phyloP scores from a whole-genome alignment of 768 basidiomycete species.

The Pulveroboletus frians region DNA sequence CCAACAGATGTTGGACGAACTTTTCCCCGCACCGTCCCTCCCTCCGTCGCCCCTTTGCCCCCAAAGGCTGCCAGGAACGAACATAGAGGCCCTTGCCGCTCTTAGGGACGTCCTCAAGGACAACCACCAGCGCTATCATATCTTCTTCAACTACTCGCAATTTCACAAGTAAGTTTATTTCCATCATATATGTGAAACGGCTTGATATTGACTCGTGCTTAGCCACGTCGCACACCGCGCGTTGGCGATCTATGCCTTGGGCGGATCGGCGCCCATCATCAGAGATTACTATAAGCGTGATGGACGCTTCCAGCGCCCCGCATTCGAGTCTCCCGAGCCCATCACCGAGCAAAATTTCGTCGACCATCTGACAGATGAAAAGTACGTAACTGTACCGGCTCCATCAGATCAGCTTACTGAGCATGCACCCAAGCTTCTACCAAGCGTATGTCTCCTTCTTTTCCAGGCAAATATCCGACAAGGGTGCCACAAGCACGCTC shows the following conservation, averaged over 20 bases:
- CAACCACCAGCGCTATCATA: constrained; percentile 44
- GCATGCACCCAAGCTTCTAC: constrained; percentile 19
- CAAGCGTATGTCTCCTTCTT: constrained; percentile 27
- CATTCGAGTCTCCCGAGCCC: constrained; percentile 18
- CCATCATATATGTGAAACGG: background rate
- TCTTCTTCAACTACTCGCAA: constrained; percentile 42
- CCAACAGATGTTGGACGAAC: constrained; percentile 10
- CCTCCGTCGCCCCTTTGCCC: constrained; percentile 11
- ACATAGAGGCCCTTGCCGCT: constrained; percentile 15
- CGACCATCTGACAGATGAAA: constrained; percentile 24
- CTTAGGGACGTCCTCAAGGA: constrained; percentile 38
- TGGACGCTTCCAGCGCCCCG: constrained; percentile 17
- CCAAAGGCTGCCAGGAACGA: constrained; percentile 27
- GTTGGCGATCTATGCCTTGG: constrained; percentile 26
- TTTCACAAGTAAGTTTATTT: constrained; percentile 47
- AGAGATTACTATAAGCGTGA: constrained; percentile 26
- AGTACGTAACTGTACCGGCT: constrained; percentile 7
- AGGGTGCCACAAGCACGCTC: constrained; percentile 15
- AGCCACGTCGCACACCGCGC: constrained; percentile 30
- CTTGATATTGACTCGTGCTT: background rate
- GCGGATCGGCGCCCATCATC: constrained; percentile 21
- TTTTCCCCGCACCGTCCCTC: constrained; percentile 24
- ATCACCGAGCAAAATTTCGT: constrained; percentile 23
- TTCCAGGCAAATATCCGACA: constrained; percentile 10
- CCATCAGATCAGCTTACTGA: background rate